Evolutionary conservation across 2,329 filamentous ascomycete genomes (phyloP).

Genomic region (Dactylellina drechsleri): DNA sequence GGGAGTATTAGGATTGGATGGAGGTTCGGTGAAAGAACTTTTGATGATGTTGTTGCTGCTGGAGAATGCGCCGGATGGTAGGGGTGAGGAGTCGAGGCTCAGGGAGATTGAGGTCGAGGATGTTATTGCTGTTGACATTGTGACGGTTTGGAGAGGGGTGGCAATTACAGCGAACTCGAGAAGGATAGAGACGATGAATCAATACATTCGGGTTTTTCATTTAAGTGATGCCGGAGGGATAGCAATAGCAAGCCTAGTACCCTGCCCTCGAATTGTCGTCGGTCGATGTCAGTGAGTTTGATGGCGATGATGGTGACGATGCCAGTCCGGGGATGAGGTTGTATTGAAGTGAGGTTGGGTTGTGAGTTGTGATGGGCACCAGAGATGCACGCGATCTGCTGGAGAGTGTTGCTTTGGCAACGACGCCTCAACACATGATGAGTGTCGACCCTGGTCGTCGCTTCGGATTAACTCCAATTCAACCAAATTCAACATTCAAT

Average conservation of each 20-base stretch:
- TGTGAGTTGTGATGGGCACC: slow-evolving; percentile 18
- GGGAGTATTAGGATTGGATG: slow-evolving; percentile 17
- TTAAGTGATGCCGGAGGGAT: neutral
- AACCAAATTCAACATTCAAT: neutral
- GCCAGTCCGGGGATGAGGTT: neutral
- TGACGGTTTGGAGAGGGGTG: neutral
- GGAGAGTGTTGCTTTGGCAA: slow-evolving; percentile 50
- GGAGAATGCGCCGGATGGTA: slow-evolving; percentile 2
- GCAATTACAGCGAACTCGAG: neutral
- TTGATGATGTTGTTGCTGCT: neutral
- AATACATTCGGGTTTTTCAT: neutral
- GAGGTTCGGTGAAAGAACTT: slow-evolving; percentile 3
- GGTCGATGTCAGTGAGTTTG: neutral
- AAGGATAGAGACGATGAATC: no score
- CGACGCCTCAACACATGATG: slow-evolving; percentile 53
- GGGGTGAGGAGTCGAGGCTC: slow-evolving; percentile 2
- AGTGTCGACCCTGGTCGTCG: slow-evolving; percentile 6
- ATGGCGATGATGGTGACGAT: neutral
- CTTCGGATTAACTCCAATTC: neutral
- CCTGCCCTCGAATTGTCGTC: neutral
- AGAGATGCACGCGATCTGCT: neutral
- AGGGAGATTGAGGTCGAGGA: neutral
- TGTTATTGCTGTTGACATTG: slow-evolving; percentile 7
- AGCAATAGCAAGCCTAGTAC: neutral
- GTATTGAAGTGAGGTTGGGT: slow-evolving; percentile 13